Percentiles rank a stretch among this genome's conserved stretches.
phyloP scores from a whole-genome alignment of 2,329 filamentous ascomycete species.

The Aspergillus sp. region DNA sequence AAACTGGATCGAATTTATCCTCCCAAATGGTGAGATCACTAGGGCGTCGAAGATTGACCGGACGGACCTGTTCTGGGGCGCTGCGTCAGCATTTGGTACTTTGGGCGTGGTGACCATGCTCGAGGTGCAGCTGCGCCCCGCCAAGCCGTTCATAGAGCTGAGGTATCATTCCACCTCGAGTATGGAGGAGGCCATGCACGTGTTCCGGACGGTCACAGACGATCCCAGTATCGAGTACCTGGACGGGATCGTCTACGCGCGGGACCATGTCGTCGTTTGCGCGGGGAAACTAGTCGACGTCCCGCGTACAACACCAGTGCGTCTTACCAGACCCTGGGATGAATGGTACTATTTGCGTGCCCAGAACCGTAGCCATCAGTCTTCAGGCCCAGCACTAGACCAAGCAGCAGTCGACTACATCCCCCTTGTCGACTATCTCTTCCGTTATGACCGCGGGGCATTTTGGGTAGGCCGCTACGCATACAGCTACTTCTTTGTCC shows the following conservation, averaged over 20 bases:
- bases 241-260: conserved; percentile 60
- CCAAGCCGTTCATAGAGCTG: conserved; percentile 53
- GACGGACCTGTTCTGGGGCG: conserved; percentile 52
- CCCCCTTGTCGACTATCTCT: conserved; percentile 32
- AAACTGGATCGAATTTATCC: conserved; percentile 56
- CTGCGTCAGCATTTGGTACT: conserved; percentile 54
- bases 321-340: conserved; percentile 54
- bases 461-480: conserved; percentile 60
- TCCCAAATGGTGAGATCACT: conserved; percentile 52
- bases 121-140: conserved; percentile 52
- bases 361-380: conserved; percentile 39
- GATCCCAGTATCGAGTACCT: conserved; percentile 54
- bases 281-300: conserved; percentile 51
- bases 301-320: conserved; percentile 25
- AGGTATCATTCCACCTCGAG: conserved; percentile 52
- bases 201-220: conserved; percentile 41
- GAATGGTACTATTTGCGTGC: conserved; percentile 71
- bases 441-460: conserved; percentile 53
- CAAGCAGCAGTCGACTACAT: conserved; percentile 52
- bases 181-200: conserved; percentile 45
- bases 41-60: conserved; percentile 42
- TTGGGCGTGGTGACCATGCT: conserved; percentile 56
- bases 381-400: conserved; percentile 38
- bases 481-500: conserved; percentile 54
- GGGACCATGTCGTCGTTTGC: conserved; percentile 52